Base-by-base conservation (phyloP, 2,329 filamentous ascomycete genomes). In the Pyricularia sp. region DNA sequence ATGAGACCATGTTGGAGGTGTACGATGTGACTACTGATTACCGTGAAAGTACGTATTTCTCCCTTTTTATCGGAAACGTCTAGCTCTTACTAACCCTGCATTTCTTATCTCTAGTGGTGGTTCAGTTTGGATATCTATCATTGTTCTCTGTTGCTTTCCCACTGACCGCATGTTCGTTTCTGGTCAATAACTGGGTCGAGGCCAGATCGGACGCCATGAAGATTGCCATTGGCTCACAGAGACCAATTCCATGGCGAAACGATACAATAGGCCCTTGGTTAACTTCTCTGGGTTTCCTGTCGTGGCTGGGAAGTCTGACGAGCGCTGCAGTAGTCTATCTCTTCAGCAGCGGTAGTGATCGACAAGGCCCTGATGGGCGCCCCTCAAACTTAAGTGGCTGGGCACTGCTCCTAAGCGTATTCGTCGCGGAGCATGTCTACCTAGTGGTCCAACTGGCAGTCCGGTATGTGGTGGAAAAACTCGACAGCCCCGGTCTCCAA, bases 261-360 rank as follows among this genome's bases (percentile, higher is more conserved):
- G 94, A 97, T 76, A 94, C 90, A 1, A 97, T 99, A 69, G 94
- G 94, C 0, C 93, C 94, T 0, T 97, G 92, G 89, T 80, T 97
- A 13, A 85, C 92, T 68, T 88, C 90, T 1, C 81, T 99, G 2
- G 88, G 88, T 19, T 96, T 97, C 73, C 79, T 97, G n/a, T 89
- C 91, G 3, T 97, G 94, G 94, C 80, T 97, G 28, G 94, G 94
- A 55, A 94, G 89, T 69, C 79, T 97, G 66, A 96, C 92, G 5
- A 92, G 89, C 65, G 87, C 92, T 0, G 91, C 93, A 0, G 84
- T 97, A 62, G 89, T 96, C 0, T 96, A 92, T 74, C 85, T 99
- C 71, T 97, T 97, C 79, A 88, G 85, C 31, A 49, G 44, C 44
- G 30, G 49, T 24, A 88, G 65, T 81, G 88, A 88, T 0, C 83